Evolutionary conservation across 106 monocot genomes (phyloP).

Genomic region (Dendrobium catenatum): DNA sequence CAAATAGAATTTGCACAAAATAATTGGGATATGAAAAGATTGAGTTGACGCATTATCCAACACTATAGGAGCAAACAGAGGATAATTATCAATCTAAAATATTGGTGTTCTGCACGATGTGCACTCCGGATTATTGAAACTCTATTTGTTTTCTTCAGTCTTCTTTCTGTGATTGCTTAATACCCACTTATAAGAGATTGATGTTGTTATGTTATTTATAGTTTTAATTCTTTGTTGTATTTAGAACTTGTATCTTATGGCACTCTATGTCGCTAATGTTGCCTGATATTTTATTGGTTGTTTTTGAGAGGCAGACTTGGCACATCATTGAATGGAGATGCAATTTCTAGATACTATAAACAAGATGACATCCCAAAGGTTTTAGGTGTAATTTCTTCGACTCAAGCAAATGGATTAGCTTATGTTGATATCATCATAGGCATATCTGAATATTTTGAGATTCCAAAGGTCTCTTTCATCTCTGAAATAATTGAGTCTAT

Average conservation of each 20-base stretch:
- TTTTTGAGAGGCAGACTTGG: constrained; percentile 33
- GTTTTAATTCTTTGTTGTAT: not conserved
- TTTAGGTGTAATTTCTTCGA: constrained; percentile 21
- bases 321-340: constrained; percentile 23
- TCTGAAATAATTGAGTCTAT: constrained; percentile 9
- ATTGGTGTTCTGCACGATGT: not conserved
- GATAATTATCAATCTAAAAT: not conserved
- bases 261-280: not conserved
- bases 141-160: not conserved
- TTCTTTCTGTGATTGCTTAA: constrained; percentile 1
- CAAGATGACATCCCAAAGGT: constrained; percentile 46
- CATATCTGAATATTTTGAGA: constrained; percentile 58
- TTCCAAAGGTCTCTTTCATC: constrained; percentile 10
- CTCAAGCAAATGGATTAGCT: constrained; percentile 21
- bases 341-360: constrained; percentile 61
- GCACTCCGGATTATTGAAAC: not conserved
- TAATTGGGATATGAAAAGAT: not conserved
- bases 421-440: constrained; percentile 53
- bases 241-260: not conserved
- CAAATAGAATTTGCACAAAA: not conserved
- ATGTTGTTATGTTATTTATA: not conserved
- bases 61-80: not conserved
- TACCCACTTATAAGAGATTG: not conserved
- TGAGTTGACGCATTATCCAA: not conserved
- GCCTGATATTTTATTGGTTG: not conserved